Conservation (phyloP, 164 flowering plant genomes). For the Nymphaea colorata region DNA sequence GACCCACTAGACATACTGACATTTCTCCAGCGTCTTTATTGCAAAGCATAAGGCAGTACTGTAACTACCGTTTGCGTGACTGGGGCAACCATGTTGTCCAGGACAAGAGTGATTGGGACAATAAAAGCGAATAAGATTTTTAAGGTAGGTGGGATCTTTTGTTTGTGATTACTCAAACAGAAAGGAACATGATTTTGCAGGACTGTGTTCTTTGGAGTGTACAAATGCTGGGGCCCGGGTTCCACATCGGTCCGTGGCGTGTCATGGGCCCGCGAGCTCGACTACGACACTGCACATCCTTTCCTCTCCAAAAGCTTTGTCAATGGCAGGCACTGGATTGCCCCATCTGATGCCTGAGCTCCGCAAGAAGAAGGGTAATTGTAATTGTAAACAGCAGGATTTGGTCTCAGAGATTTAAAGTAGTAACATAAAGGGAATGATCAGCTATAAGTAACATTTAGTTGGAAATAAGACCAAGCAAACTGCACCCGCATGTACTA, state of each 20-base stretch:
- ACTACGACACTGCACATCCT: constrained; percentile 54
- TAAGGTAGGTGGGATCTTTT: too few species aligned
- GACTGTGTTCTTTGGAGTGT: constrained; percentile 72
- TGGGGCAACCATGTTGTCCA: too few species aligned
- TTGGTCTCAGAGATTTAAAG: background rate
- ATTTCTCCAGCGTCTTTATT: too few species aligned
- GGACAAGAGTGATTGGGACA: too few species aligned
- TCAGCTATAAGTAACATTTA: too few species aligned
- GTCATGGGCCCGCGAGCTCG: constrained; percentile 77
- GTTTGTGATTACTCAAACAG: too few species aligned
- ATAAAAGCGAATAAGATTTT: too few species aligned
- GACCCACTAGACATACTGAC: too few species aligned
- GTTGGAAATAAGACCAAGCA: too few species aligned
- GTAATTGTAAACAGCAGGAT: background rate
- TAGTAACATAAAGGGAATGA: background rate
- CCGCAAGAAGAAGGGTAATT: background rate
- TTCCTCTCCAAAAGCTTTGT: constrained; percentile 84
- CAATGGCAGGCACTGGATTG: constrained; percentile 91
- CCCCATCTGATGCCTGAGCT: constrained; percentile 43
- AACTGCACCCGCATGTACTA: too few species aligned
- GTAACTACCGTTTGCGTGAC: too few species aligned
- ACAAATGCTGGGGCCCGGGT: constrained; percentile 91
- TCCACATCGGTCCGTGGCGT: constrained; percentile 45
- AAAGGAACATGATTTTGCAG: constrained; percentile 18
- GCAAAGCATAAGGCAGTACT: too few species aligned